Evolutionary conservation across 805 yeast species (phyloP).

Genomic region (Kuraishia piskuri): DNA sequence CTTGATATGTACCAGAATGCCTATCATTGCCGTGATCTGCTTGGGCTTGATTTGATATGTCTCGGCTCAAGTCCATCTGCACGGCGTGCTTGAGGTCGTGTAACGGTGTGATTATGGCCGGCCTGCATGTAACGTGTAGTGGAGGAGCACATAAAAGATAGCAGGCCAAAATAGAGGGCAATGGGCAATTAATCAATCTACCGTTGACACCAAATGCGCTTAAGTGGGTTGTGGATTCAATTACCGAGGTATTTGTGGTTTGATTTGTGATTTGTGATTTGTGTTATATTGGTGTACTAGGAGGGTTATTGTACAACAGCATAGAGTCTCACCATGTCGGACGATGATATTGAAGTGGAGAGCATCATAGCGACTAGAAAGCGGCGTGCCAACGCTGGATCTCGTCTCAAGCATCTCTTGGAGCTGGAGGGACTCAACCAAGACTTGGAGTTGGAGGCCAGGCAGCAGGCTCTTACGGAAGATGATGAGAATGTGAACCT

Average conservation of each 20-base stretch:
- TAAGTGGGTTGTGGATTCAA: too few species aligned
- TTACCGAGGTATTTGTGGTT: too few species aligned
- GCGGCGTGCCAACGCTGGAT: slow-evolving; percentile 86
- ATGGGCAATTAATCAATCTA: too few species aligned
- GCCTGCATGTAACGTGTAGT: neutral
- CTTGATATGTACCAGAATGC: too few species aligned
- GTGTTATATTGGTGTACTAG: too few species aligned
- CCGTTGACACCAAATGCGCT: too few species aligned
- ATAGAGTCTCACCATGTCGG: neutral
- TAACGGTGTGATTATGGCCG: neutral
- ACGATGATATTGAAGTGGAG: slow-evolving; percentile 1
- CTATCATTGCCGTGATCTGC: too few species aligned
- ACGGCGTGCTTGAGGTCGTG: neutral
- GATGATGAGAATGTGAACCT: slow-evolving; percentile 73
- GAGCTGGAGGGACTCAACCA: slow-evolving; percentile 56
- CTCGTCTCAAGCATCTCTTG: slow-evolving; percentile 62
- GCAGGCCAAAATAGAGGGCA: too few species aligned
- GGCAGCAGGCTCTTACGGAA: slow-evolving; percentile 27
- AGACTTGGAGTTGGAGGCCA: slow-evolving; percentile 24
- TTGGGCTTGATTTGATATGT: too few species aligned
- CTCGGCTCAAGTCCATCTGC: neutral
- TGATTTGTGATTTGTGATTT: too few species aligned
- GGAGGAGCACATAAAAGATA: neutral
- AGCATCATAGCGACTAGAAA: slow-evolving; percentile 64
- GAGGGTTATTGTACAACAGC: too few species aligned